Evolutionary conservation across 1,284 basidiomycete genomes (phyloP), one percentile per base, ranked within the genome.

Genomic region (Rhodotorula sp.): DNA sequence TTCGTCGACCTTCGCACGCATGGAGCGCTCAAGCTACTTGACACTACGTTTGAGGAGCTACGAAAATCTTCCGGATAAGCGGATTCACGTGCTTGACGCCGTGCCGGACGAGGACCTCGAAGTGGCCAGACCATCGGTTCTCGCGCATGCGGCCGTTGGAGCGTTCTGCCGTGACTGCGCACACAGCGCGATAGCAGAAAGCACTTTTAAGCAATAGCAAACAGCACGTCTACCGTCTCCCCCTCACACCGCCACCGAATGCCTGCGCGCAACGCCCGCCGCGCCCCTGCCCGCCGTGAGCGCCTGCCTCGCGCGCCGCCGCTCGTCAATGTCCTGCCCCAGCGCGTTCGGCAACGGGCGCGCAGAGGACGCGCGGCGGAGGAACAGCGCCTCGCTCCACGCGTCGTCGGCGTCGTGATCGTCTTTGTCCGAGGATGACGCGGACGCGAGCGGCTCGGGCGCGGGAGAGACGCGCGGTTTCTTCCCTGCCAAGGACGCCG

Each of bases 401-500:
- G 50, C 65, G 53, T 67, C 62, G 19, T 64, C 65, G 46, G 37
- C 46, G 19, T 57, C 27, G 27, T 50, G 36, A n/a, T 46, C 19
- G 34, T 58, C 21, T 6, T 60, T 54, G 29, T 62, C 66, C 27
- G n/a, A 27, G 5, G 39, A 32, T 1, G 32, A n/a, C 15, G 55
- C 46, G 34, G 54, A 46, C 48, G 46, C 7, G 17, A 25, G 32
- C 27, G 34, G 22, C 32, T n/a, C 60, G 34, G 48, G 17, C 0
- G 60, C 29, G 1, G 60, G 15, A 10, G 60, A 25, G 3, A 27
- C 46, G 3, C 63, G 54, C 41, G 50, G 64, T 15, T 53, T 60
- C 41, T 72, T 72, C 32, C 66, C 70, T 15, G 70, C 70, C 21
- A 72, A 44, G 8, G 67, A 68, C 0, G 61, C 56, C 1, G 61